Evolutionary conservation across 2,329 filamentous ascomycete species (phyloP), one percentile per base, ranked within the genome.

Genomic region (Trichoderma endophyticum): DNA sequence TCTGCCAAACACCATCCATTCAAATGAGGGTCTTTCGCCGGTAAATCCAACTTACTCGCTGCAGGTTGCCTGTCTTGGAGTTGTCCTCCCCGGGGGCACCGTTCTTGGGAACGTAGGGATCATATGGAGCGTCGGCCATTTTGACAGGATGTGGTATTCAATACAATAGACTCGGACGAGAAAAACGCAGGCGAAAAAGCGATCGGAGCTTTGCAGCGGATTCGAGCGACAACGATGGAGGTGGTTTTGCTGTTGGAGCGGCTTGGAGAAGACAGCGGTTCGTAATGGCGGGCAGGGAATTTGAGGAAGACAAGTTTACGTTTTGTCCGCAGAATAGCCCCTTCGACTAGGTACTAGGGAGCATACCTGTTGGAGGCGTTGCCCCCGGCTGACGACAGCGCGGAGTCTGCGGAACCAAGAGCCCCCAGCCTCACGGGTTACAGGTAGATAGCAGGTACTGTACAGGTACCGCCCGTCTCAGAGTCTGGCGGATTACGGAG

Each of bases 81-180:
- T 32, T n/a, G 6, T 39, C 60, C 36, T 39, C 36, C 15, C 36
- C 36, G 36, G 36, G 14, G 15, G 87, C 86, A 82, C 90, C 90
- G 83, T 90, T 90, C 81, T 88, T 89, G 80, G 93, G 93, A 82
- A 95, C 95, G 85, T 96, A 97, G 75, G 93, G 93, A 84, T 97
- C 93, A 84, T 97, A 97, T 77, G 93, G 93, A 80, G 87, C 84
- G 72, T 88, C 84, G 77, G 87, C 83, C 87, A 89, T 89, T 77
- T 75, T 83, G 77, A 68, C 64, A 72, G 72, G 21, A 51, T 48
- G 28, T 8, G 21, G 6, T 63, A 57, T 63, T 71, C 64, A 32
- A 61, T n/a, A 64, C 43, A 64, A 51, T 6, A 54, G 24, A 60
- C 11, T 64, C 60, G 30, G 15, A 66, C 30, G 51, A 59, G 34